phyloP scores from a whole-genome alignment of 1,139 yeast species.

The Hemisphaericaspora xylanilytica region DNA sequence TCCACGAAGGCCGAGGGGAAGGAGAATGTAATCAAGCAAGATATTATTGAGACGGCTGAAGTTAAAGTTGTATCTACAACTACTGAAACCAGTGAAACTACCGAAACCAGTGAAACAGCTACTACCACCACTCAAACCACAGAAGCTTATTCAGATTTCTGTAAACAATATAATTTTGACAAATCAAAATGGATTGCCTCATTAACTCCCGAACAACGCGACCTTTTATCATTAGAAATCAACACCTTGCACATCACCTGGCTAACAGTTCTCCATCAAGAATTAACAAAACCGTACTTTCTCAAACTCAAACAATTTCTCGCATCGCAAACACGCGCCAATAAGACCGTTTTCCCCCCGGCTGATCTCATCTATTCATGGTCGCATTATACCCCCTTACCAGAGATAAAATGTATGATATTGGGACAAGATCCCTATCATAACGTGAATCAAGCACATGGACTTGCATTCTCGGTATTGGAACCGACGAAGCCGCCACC shows the following conservation, averaged over 20 bases:
- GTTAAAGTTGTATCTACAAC: not conserved
- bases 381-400: slow-evolving; percentile 83
- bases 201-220: slow-evolving; percentile 51
- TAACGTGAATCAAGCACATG: slow-evolving; percentile 91
- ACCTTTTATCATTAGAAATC: slow-evolving; percentile 66
- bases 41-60: not conserved
- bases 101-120: not conserved
- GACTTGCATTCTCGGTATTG: slow-evolving; percentile 87
- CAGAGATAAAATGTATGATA: slow-evolving; percentile 70
- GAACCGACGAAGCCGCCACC: slow-evolving; percentile 90
- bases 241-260: slow-evolving; percentile 70
- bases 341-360: slow-evolving; percentile 72
- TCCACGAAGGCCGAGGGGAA: not conserved
- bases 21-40: slow-evolving; percentile 1
- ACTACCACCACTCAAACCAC: slow-evolving; percentile 7
- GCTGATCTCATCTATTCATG: slow-evolving; percentile 80
- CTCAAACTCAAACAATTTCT: slow-evolving; percentile 67
- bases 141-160: slow-evolving; percentile 15
- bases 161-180: slow-evolving; percentile 34
- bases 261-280: slow-evolving; percentile 67
- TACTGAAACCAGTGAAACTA: not conserved
- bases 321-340: slow-evolving; percentile 23
- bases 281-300: slow-evolving; percentile 84
- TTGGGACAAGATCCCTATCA: slow-evolving; percentile 98
- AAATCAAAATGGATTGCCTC: slow-evolving; percentile 53